Evolutionary conservation across 2,329 filamentous ascomycete genomes (phyloP), one percentile per base, ranked within the genome.

Genomic region (Taxawa tesnikishii): DNA sequence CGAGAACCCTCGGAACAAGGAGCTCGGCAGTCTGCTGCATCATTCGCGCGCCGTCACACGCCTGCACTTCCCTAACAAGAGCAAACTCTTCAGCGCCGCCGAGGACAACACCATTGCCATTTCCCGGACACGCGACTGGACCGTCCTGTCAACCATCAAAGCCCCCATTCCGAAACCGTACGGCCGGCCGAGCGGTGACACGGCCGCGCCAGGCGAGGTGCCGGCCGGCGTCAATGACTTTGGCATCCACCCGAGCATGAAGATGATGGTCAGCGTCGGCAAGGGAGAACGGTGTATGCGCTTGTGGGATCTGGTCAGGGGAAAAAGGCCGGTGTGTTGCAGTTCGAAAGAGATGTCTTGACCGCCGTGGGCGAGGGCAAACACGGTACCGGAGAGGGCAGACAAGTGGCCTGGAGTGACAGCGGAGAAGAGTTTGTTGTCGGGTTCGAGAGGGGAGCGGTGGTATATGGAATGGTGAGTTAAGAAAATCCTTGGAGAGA

Each of bases 271-370:
- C 38, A 92, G 75, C 45, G 85, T 96, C 6, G 80, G 83, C 44
- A 83, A 79, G 47, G 85, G 85, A 42, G 90, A 98, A 62, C 77
- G 75, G 42, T 84, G 79, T 49, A 92, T 98, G 82, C 68, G 90
- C 42, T 58, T 96, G 42, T 98, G 90, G 90, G 96, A 98, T 50
- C 56, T 98, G 41, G 85, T 96, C 43, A 96, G 88, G 3, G 90
- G 87, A 11, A 93, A 88, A 94, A 94, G 62, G 87, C 87, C 1
- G 84, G 87, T 17, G 87, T 94, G 32, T 62, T 98, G 45, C 90
- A 83, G 52, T 96, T 96, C 54, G 72, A 71, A 42, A 68, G 72
- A 36, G 72, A 78, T 1, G 68, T 90, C 47, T 63, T 96, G 32
- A 65, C 72, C 27, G 75, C 81, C 44, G 72, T 81, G 8, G 83